Conservation (phyloP, 805 yeast genomes). For the Yarrowia sp. region DNA sequence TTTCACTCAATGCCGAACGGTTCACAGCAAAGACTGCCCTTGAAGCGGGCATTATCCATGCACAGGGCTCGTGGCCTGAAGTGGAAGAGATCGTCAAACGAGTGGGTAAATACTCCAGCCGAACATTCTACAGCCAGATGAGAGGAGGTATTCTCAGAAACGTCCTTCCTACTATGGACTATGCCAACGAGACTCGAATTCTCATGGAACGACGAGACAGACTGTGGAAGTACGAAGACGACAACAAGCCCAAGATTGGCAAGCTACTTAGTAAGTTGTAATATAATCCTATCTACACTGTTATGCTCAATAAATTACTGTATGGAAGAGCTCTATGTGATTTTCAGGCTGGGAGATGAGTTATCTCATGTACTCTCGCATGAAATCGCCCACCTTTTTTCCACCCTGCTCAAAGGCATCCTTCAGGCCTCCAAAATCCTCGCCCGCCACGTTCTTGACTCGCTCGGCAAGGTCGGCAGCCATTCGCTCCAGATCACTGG, state of each 20-base stretch:
- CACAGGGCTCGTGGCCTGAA: conserved; percentile 38
- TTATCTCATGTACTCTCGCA: conserved; percentile 76
- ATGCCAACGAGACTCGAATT: neutral
- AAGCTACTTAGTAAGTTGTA: neutral
- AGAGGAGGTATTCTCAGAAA: neutral
- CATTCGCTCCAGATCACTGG: conserved; percentile 47
- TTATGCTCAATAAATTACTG: conserved; percentile 25
- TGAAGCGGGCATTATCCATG: conserved; percentile 37
- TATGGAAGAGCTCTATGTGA: conserved; percentile 22
- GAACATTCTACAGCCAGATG: conserved; percentile 16
- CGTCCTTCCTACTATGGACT: neutral
- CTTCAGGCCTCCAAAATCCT: conserved; percentile 83
- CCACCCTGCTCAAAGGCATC: conserved; percentile 95
- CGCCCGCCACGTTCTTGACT: conserved; percentile 73
- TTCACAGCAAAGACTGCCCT: conserved; percentile 38
- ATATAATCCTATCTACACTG: too few relatives aligned
- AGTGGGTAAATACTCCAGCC: conserved; percentile 17
- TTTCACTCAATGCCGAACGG: conserved; percentile 40
- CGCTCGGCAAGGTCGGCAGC: conserved; percentile 66
- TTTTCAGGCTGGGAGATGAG: neutral
- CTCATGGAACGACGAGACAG: neutral
- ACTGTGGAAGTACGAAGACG: conserved; percentile 23
- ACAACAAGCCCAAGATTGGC: neutral
- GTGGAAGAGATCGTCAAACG: conserved; percentile 37
- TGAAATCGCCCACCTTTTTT: conserved; percentile 74